A percentile compares a stretch with the other conserved stretches of the same genome.
Evolutionary conservation across 768 basidiomycete species (phyloP).

Genomic region (Tulasnella sp.): DNA sequence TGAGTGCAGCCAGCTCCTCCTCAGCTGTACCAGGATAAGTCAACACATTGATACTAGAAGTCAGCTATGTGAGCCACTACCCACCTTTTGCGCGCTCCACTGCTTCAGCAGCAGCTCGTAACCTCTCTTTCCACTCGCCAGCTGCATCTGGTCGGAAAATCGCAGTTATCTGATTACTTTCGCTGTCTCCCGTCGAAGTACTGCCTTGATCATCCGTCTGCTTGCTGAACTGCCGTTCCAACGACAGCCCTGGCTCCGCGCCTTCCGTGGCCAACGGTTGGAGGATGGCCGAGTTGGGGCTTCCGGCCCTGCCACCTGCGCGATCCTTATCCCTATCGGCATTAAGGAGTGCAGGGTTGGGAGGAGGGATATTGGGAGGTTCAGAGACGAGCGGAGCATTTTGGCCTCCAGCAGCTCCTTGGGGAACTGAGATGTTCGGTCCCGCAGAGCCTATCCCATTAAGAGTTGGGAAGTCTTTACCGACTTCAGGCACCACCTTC

Average conservation of each 20-base stretch:
- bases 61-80: neutral
- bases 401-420: constrained; percentile 25
- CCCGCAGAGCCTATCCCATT: constrained; percentile 58
- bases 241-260: neutral
- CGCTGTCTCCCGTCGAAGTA: constrained; percentile 44
- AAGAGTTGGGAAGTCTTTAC: constrained; percentile 62
- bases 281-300: neutral
- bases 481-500: constrained; percentile 74
- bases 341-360: constrained; percentile 16
- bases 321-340: constrained; percentile 21
- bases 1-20: constrained; percentile 5
- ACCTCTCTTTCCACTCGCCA: constrained; percentile 78
- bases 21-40: constrained; percentile 21
- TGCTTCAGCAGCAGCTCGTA: constrained; percentile 45
- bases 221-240: constrained; percentile 16
- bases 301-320: constrained; percentile 34
- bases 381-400: neutral
- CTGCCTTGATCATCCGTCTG: constrained; percentile 23
- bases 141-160: constrained; percentile 88
- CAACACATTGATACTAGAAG: neutral
- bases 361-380: constrained; percentile 25
- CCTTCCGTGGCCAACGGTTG: neutral
- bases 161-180: constrained; percentile 62
- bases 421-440: constrained; percentile 48
- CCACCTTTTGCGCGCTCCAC: constrained; percentile 40